Evolutionary conservation across 257 asterid species (phyloP), one percentile per base, ranked within the genome.

Genomic region (Vinca minor): DNA sequence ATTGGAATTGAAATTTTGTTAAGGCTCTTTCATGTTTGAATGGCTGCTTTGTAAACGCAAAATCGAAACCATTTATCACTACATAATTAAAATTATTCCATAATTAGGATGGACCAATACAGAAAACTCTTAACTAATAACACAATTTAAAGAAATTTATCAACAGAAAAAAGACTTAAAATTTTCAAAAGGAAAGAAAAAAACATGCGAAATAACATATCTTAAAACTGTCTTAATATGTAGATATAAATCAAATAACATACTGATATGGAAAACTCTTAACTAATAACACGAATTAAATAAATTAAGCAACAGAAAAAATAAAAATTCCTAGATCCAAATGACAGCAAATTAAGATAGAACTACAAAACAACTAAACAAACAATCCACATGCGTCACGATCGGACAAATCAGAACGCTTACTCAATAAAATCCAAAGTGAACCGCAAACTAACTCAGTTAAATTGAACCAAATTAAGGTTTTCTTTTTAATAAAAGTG

Each of bases 401-500:
- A 59, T 26, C 8, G 8, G 32, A 29, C 4, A 53, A 52, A 2
- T 65, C 45, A 21, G 8, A 49, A 62, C 67, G 39, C 25, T 55
- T 17, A 36, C 8, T 49, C 56, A 68, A 7, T 21, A 62, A 74
- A 64, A 46, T 68, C 28, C 54, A 65, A 67, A 10, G 53, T 35
- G 60, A 18, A 60, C 55, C 38, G 11, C 14, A 71, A 69, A 44
- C 52, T 34, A 13, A 54, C 21, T 6, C 56, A 34, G 28, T 56
- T 62, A 66, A 56, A 76, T n/a, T n/a, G n/a, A n/a, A n/a, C n/a
- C 50, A 23, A 64, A 66, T 78, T 84, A 85, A 85, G 95, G 84
- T 79, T 88, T 80, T 42, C 74, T 66, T 50, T 63, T 64, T 31
- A 26, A 15, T 58, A 74, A 68, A 46, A 68, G 38, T 49, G 46